phyloP scores from a whole-genome alignment of 2,329 filamentous ascomycete species.

The Penicillium sp. region DNA sequence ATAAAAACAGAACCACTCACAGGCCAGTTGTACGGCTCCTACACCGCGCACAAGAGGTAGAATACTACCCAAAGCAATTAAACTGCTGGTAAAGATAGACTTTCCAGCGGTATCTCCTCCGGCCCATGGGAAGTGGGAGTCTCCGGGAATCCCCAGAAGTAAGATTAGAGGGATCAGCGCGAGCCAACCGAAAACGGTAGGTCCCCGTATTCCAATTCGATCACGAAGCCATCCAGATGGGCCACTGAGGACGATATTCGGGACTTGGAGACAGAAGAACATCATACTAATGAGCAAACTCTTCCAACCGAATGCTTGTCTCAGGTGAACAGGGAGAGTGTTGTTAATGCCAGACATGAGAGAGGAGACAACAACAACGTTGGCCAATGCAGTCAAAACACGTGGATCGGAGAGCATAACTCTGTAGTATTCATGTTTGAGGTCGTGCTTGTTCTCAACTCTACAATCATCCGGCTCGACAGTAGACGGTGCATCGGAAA shows the following conservation, averaged over 20 bases:
- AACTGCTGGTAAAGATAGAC: slow-evolving; percentile 20
- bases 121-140: slow-evolving; percentile 27
- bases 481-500: background rate
- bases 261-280: slow-evolving; percentile 59
- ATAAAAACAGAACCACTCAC: slow-evolving; percentile 18
- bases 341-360: slow-evolving; percentile 57
- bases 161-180: slow-evolving; percentile 21
- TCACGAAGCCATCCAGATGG: slow-evolving; percentile 52
- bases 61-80: slow-evolving; percentile 22
- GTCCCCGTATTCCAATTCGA: slow-evolving; percentile 20
- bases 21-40: slow-evolving; percentile 28
- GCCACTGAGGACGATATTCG: slow-evolving; percentile 58
- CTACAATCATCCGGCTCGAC: background rate
- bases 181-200: slow-evolving; percentile 25
- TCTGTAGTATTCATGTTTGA: slow-evolving; percentile 30
- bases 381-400: slow-evolving; percentile 44
- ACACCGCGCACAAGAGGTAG: slow-evolving; percentile 26
- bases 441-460: background rate
- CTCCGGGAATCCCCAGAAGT: slow-evolving; percentile 29
- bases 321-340: slow-evolving; percentile 56
- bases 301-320: slow-evolving; percentile 55
- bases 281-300: slow-evolving; percentile 57
- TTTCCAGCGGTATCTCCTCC: slow-evolving; percentile 20
- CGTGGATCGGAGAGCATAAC: slow-evolving; percentile 46
- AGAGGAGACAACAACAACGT: slow-evolving; percentile 48